These are phyloP conservation scores for Cercospora sesami DNA, from an alignment of 2,329 filamentous ascomycete genomes.

Conservation along the genomic window DNA sequence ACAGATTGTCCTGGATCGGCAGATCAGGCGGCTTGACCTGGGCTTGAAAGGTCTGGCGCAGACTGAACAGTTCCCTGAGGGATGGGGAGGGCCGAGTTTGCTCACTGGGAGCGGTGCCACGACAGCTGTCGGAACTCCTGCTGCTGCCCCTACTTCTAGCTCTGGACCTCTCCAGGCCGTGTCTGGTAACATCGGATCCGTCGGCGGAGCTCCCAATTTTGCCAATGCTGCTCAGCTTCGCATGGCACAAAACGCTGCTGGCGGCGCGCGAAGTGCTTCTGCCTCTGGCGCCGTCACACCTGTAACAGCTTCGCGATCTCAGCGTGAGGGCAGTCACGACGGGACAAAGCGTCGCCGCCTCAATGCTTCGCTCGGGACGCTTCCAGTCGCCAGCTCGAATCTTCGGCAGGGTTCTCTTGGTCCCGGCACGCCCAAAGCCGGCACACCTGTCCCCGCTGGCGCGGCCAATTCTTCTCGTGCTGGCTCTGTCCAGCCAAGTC, in stretches of 20 bases:
- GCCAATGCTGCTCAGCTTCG: conserved; percentile 53
- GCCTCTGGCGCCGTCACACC: conserved; percentile 27
- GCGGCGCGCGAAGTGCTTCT: conserved; percentile 20
- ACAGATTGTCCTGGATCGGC: conserved; percentile 62
- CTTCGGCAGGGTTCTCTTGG: conserved; percentile 63
- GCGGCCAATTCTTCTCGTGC: conserved; percentile 51
- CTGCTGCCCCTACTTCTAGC: conserved; percentile 45
- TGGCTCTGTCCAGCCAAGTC: conserved; percentile 58
- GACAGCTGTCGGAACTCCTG: conserved; percentile 34
- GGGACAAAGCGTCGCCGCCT: conserved; percentile 60
- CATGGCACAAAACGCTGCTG: conserved; percentile 41
- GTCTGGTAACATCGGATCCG: conserved; percentile 54
- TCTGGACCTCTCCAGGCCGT: conserved; percentile 56
- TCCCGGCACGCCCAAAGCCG: conserved; percentile 63
- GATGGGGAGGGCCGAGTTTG: conserved; percentile 61
- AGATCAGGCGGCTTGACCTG: conserved; percentile 63
- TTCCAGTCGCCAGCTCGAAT: conserved; percentile 55
- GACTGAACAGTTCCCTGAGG: conserved; percentile 60
- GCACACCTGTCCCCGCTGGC: conserved; percentile 51
- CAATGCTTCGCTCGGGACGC: conserved; percentile 53
- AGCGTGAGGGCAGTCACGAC: conserved; percentile 46
- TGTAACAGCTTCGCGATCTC: conserved; percentile 29
- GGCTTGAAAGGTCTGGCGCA: conserved; percentile 61
- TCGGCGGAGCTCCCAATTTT: conserved; percentile 53
- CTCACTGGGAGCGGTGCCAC: conserved; percentile 46